phyloP scores from a whole-genome alignment of 2,329 filamentous ascomycete species.

The Fusarium temperatum region DNA sequence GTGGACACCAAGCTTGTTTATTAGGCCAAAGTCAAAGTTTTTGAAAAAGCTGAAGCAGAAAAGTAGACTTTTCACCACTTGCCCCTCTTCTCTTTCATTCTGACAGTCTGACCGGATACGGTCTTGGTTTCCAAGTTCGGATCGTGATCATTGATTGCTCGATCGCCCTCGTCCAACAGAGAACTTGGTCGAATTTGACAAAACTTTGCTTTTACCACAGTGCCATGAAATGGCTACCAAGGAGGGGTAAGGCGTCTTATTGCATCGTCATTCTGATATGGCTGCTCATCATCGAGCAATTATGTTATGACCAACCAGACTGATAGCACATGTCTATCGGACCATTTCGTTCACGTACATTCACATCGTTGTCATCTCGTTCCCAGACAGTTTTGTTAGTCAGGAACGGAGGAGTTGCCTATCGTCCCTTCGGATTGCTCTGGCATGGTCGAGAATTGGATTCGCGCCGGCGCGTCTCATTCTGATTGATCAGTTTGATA shows the following conservation, averaged over 20 bases:
- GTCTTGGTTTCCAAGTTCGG: not conserved
- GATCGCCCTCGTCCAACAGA: not conserved
- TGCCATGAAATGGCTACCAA: conserved; percentile 5
- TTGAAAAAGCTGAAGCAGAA: conserved; percentile 5
- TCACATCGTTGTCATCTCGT: conserved; percentile 14
- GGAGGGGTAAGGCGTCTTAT: conserved; percentile 20
- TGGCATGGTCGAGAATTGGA: conserved; percentile 33
- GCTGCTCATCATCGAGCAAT: conserved; percentile 38
- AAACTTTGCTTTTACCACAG: conserved; percentile 8
- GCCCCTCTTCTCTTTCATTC: conserved; percentile 20
- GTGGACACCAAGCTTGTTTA: conserved; percentile 20
- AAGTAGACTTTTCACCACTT: conserved; percentile 27
- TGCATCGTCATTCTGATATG: conserved; percentile 40
- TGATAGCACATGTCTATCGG: conserved; percentile 7
- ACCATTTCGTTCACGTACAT: not conserved
- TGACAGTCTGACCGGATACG: conserved; percentile 10
- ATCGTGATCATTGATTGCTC: conserved; percentile 22
- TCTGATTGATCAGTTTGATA: conserved; percentile 18
- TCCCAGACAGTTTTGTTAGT: conserved; percentile 26
- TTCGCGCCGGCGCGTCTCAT: conserved; percentile 24
- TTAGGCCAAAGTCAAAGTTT: conserved; percentile 23
- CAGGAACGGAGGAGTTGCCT: conserved; percentile 28
- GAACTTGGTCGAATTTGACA: conserved; percentile 5
- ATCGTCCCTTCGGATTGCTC: conserved; percentile 10
- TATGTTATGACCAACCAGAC: conserved; percentile 2